Evolutionary conservation across 2,329 filamentous ascomycete genomes (phyloP).

Genomic region (Cladosporium sp.): DNA sequence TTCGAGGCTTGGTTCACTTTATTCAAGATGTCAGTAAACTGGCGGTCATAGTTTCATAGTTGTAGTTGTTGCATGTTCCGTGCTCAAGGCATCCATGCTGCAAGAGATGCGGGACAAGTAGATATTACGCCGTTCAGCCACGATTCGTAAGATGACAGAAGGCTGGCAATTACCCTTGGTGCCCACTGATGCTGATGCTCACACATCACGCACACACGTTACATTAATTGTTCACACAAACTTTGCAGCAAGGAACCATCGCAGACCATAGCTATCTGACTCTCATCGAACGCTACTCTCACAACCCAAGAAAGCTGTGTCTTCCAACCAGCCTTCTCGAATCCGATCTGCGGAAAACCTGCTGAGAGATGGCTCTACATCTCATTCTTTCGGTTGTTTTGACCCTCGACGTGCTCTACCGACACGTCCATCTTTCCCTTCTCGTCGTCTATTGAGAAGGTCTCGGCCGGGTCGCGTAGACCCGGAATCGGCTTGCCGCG

Average conservation of each 20-base stretch:
- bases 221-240: not conserved
- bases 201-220: not conserved
- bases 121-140: not conserved
- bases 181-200: not conserved
- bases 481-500: constrained; percentile 10
- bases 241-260: constrained; percentile 15
- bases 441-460: constrained; percentile 15
- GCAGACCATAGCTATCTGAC: constrained; percentile 17
- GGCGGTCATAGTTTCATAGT: not conserved
- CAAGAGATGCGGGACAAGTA: not conserved
- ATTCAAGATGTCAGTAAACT: not conserved
- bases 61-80: no score
- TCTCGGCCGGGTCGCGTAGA: not conserved
- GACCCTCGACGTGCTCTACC: constrained; percentile 11
- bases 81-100: no score
- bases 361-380: constrained; percentile 15
- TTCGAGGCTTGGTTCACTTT: not conserved
- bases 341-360: constrained; percentile 11
- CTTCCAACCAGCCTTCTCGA: not conserved
- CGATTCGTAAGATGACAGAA: not conserved
- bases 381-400: constrained; percentile 3
- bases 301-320: constrained; percentile 6
- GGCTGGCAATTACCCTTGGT: not conserved
- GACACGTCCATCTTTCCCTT: constrained; percentile 13
- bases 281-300: constrained; percentile 8